Percentiles rank a stretch among this genome's conserved stretches.
Conservation (phyloP, 345 rosid species). For the Mallotus nudiflorus region DNA sequence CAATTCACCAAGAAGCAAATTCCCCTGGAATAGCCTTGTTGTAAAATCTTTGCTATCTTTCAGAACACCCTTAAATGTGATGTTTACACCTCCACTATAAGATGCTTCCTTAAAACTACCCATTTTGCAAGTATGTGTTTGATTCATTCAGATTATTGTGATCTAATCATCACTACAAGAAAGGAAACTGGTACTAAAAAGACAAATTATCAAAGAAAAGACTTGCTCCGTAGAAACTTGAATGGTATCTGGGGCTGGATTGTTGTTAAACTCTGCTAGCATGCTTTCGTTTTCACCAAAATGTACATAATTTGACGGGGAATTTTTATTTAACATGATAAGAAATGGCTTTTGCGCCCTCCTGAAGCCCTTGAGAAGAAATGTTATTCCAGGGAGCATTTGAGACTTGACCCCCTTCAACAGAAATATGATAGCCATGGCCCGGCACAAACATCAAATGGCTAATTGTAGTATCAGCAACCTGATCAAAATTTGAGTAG, state of each 20-base stretch:
- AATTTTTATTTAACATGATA: background rate
- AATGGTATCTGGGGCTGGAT: constrained; percentile 38
- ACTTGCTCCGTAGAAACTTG: constrained; percentile 67
- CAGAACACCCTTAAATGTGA: constrained; percentile 68
- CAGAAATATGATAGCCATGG: constrained; percentile 60
- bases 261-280: constrained; percentile 36
- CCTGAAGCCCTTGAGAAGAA: constrained; percentile 82
- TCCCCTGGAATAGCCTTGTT: constrained; percentile 61
- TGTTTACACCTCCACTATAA: constrained; percentile 72
- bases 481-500: constrained; percentile 86
- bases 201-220: too few relatives aligned
- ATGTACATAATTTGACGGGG: background rate
- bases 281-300: background rate
- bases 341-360: background rate
- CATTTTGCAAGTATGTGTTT: constrained; percentile 10
- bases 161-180: too few relatives aligned
- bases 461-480: constrained; percentile 17
- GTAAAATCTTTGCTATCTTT: constrained; percentile 42
- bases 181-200: too few relatives aligned
- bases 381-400: constrained; percentile 68
- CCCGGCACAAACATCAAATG: constrained; percentile 50
- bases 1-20: constrained; percentile 46
- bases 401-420: constrained; percentile 51
- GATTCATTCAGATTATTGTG: too few relatives aligned
- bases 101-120: constrained; percentile 59